These are phyloP conservation scores for Termitomyces sp. DNA, from an alignment of 768 basidiomycete species.

Conservation along the genomic window DNA sequence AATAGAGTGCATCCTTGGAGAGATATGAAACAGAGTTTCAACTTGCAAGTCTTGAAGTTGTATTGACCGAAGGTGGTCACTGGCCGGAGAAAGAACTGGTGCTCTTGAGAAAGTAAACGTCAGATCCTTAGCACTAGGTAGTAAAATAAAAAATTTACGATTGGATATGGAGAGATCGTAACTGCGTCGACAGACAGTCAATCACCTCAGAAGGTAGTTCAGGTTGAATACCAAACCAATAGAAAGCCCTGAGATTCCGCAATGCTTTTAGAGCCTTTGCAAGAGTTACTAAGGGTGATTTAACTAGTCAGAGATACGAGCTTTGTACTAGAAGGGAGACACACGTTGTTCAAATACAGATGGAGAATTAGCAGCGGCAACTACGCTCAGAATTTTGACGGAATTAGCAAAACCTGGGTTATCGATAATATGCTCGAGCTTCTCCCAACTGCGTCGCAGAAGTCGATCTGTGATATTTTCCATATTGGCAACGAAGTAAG, in stretches of 20 bases:
- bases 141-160: conserved; percentile 19
- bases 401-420: conserved; percentile 30
- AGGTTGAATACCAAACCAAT: conserved; percentile 34
- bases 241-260: conserved; percentile 31
- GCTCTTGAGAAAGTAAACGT: background rate
- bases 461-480: conserved; percentile 24
- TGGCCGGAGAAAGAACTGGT: background rate
- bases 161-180: conserved; percentile 26
- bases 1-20: background rate
- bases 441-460: conserved; percentile 36
- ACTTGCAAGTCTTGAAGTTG: conserved; percentile 10
- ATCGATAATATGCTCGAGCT: conserved; percentile 32
- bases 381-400: conserved; percentile 33
- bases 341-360: conserved; percentile 34
- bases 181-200: conserved; percentile 23
- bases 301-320: background rate
- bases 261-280: conserved; percentile 27
- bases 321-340: background rate
- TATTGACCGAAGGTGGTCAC: background rate
- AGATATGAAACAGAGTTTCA: conserved; percentile 5
- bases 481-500: conserved; percentile 22
- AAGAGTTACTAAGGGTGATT: conserved; percentile 24
- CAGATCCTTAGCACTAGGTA: background rate
- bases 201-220: conserved; percentile 24
- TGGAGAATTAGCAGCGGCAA: conserved; percentile 31